Evolutionary conservation across 1,284 basidiomycete genomes (phyloP).

Genomic region (Moniliella sp.): DNA sequence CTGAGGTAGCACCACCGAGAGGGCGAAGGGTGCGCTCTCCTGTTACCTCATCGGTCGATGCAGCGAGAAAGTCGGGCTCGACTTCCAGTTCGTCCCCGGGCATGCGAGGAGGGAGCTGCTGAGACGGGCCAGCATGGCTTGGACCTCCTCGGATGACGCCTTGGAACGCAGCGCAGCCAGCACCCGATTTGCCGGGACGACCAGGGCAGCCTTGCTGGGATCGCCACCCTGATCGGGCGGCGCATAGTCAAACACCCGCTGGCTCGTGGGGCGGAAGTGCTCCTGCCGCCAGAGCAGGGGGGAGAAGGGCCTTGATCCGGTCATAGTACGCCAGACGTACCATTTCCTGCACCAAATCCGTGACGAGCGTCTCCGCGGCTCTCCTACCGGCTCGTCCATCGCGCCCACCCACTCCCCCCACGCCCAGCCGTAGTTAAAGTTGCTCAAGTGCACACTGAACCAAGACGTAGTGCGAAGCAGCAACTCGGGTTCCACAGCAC

Average conservation of each 20-base stretch:
- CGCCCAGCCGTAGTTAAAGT: conserved; percentile 96
- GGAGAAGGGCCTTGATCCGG: conserved; percentile 68
- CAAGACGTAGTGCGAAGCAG: conserved; percentile 66
- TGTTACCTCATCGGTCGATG: too few species aligned
- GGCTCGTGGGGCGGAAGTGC: conserved; percentile 56
- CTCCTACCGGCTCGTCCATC: conserved; percentile 44
- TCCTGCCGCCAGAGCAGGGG: conserved; percentile 47
- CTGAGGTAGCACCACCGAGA: too few species aligned
- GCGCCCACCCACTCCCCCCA: conserved; percentile 99
- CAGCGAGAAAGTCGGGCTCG: too few species aligned
- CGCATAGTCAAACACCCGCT: conserved; percentile 60
- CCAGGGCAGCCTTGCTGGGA: too few species aligned
- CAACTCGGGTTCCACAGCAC: conserved; percentile 54
- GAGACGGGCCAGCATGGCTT: too few species aligned
- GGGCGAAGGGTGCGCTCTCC: too few species aligned
- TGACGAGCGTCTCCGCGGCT: conserved; percentile 70
- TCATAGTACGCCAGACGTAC: conserved; percentile 81
- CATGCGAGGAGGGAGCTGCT: too few species aligned
- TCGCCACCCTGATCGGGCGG: too few species aligned
- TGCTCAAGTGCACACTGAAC: conserved; percentile 88
- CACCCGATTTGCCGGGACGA: too few species aligned
- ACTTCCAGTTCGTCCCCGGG: too few species aligned
- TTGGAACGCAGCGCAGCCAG: too few species aligned
- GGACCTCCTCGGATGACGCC: too few species aligned
- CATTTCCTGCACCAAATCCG: conserved; percentile 63